A percentile compares a stretch with the other conserved stretches of the same genome.
phyloP scores from a whole-genome alignment of 805 yeast genomes.

The Barnettozyma sp. region DNA sequence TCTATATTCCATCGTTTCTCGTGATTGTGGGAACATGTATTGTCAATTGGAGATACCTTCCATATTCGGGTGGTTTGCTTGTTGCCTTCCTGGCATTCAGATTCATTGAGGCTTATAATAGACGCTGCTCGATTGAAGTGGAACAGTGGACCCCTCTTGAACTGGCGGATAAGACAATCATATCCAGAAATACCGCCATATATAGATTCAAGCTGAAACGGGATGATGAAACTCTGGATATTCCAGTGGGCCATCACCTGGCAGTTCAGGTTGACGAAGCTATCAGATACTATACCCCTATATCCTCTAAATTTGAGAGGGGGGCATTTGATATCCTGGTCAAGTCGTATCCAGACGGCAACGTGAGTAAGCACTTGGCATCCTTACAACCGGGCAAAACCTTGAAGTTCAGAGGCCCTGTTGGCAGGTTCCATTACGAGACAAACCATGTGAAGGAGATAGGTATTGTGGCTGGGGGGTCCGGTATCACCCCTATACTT shows the following conservation, averaged over 20 bases:
- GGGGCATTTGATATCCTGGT: slow-evolving; percentile 75
- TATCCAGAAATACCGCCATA: slow-evolving; percentile 63
- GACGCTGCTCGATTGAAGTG: slow-evolving; percentile 39
- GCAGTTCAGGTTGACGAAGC: slow-evolving; percentile 44
- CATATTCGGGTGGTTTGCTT: slow-evolving; percentile 34
- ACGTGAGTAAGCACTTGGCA: slow-evolving; percentile 62
- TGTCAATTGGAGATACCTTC: slow-evolving; percentile 44
- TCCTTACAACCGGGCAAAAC: slow-evolving; percentile 54
- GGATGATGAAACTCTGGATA: slow-evolving; percentile 51
- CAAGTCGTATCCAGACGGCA: slow-evolving; percentile 68
- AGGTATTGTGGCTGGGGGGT: slow-evolving; percentile 75
- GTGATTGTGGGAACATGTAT: slow-evolving; percentile 54
- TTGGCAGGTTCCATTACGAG: slow-evolving; percentile 61
- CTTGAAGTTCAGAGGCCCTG: slow-evolving; percentile 72
- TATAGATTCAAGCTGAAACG: slow-evolving; percentile 63
- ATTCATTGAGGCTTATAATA: slow-evolving; percentile 29
- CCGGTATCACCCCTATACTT: slow-evolving; percentile 85
- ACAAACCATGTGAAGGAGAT: slow-evolving; percentile 55
- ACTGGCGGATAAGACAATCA: slow-evolving; percentile 64
- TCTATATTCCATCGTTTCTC: slow-evolving; percentile 61
- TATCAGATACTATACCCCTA: slow-evolving; percentile 69
- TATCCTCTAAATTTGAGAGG: slow-evolving; percentile 58
- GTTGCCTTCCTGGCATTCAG: slow-evolving; percentile 34
- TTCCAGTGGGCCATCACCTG: slow-evolving; percentile 73
- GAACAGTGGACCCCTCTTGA: slow-evolving; percentile 61